These are phyloP conservation scores for Claviceps pusilla DNA, from an alignment of 2,329 filamentous ascomycete species.

Conservation along the genomic window DNA sequence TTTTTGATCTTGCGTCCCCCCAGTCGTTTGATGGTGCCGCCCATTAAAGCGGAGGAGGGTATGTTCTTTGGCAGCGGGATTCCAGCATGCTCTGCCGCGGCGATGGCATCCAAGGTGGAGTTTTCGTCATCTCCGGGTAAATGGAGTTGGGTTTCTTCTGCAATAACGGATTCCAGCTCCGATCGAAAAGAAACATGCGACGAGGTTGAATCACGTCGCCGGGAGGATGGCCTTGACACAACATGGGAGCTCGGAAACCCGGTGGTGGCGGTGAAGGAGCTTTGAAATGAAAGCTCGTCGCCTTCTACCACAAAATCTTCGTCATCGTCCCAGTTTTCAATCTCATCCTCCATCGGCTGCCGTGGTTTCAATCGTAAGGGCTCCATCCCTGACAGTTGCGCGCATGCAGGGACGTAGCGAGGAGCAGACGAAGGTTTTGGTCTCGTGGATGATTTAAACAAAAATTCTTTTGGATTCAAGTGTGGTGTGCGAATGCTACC, in stretches of 20 bases:
- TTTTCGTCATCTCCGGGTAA: constrained; percentile 73
- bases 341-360: constrained; percentile 39
- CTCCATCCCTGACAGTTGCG: constrained; percentile 30
- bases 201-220: constrained; percentile 62
- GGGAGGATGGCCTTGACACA: constrained; percentile 15
- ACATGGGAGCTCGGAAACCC: constrained; percentile 3
- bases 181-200: constrained; percentile 71
- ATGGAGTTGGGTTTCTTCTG: constrained; percentile 76
- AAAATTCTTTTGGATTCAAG: not conserved
- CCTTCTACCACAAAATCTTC: constrained; percentile 52
- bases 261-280: constrained; percentile 25
- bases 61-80: constrained; percentile 82
- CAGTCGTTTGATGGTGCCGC: constrained; percentile 83
- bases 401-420: constrained; percentile 5
- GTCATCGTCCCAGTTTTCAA: constrained; percentile 71
- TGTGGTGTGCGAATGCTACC: constrained; percentile 1
- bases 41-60: constrained; percentile 74
- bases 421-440: not conserved
- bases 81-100: constrained; percentile 72
- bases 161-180: constrained; percentile 59
- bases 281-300: constrained; percentile 47
- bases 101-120: constrained; percentile 72
- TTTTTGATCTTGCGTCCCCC: constrained; percentile 60
- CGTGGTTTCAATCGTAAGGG: constrained; percentile 37
- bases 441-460: not conserved